Percentiles rank a stretch among this genome's conserved stretches.
These are phyloP conservation scores for Verticillium klebahnii DNA, from an alignment of 2,329 filamentous ascomycete species.

Conservation along the genomic window DNA sequence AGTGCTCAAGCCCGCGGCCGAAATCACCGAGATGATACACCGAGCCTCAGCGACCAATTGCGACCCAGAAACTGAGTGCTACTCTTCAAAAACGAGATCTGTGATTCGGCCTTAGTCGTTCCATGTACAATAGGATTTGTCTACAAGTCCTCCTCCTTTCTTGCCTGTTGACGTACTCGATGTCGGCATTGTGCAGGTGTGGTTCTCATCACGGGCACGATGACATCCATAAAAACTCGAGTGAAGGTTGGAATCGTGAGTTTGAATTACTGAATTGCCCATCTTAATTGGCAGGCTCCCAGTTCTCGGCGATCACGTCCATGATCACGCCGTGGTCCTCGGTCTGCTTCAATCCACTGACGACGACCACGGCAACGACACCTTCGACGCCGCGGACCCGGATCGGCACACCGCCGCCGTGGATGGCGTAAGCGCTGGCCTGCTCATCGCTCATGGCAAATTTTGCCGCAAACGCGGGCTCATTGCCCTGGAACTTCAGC, in stretches of 20 bases:
- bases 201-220: too few relatives aligned
- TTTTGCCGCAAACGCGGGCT: constrained; percentile 59
- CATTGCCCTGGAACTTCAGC: constrained; percentile 61
- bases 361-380: constrained; percentile 68
- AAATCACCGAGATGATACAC: background rate
- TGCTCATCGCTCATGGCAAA: constrained; percentile 55
- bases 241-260: too few relatives aligned
- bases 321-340: constrained; percentile 75
- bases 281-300: constrained; percentile 17
- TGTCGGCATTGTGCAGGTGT: too few relatives aligned
- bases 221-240: too few relatives aligned
- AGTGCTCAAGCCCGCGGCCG: background rate
- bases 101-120: too few relatives aligned
- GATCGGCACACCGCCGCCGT: constrained; percentile 72
- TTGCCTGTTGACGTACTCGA: too few relatives aligned
- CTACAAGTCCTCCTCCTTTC: too few relatives aligned
- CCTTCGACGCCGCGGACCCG: constrained; percentile 70
- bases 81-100: too few relatives aligned
- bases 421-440: constrained; percentile 65
- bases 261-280: too few relatives aligned
- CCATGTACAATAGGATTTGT: too few relatives aligned
- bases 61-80: too few relatives aligned
- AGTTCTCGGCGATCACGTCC: constrained; percentile 57
- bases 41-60: background rate
- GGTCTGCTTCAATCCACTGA: constrained; percentile 71